A percentile compares a stretch with the other conserved stretches of the same genome.
phyloP scores from a whole-genome alignment of 352 stramenopile species.

The Pythium brassicae region DNA sequence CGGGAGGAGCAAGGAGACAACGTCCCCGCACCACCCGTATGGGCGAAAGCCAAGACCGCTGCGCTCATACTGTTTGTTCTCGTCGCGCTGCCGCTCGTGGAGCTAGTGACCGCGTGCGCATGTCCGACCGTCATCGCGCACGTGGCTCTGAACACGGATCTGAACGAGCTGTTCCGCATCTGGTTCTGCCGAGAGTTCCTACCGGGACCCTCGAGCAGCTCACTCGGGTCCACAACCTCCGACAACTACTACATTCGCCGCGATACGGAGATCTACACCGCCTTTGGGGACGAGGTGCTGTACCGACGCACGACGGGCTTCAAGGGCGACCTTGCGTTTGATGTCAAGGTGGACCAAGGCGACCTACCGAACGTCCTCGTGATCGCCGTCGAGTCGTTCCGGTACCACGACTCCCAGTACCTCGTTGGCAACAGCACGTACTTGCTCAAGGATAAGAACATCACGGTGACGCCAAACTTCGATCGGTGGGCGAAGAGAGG shows the following conservation, averaged over 20 bases:
- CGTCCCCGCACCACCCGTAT: background rate
- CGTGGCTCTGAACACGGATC: slow-evolving; percentile 30
- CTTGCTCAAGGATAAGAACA: slow-evolving; percentile 21
- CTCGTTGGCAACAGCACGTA: slow-evolving; percentile 31
- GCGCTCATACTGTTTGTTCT: slow-evolving; percentile 11
- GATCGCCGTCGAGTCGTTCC: slow-evolving; percentile 49
- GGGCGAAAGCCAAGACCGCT: slow-evolving; percentile 1
- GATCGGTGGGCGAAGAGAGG: slow-evolving; percentile 42
- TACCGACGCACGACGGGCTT: slow-evolving; percentile 39
- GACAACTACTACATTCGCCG: slow-evolving; percentile 25
- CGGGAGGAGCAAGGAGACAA: background rate
- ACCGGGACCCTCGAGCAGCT: slow-evolving; percentile 10
- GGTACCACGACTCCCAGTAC: slow-evolving; percentile 47
- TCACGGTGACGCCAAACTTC: slow-evolving; percentile 47
- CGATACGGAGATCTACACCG: slow-evolving; percentile 34
- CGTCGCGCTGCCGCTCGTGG: slow-evolving; percentile 12
- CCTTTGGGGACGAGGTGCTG: slow-evolving; percentile 35
- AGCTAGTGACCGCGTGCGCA: slow-evolving; percentile 11
- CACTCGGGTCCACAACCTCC: slow-evolving; percentile 9
- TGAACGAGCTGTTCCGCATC: slow-evolving; percentile 35
- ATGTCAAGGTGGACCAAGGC: slow-evolving; percentile 25
- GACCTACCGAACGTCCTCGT: slow-evolving; percentile 49
- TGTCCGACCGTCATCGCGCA: slow-evolving; percentile 23
- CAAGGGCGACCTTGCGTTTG: slow-evolving; percentile 32
- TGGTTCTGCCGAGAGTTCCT: slow-evolving; percentile 18